Percentiles rank a stretch among this genome's conserved stretches.
Evolutionary conservation across 2,329 filamentous ascomycete genomes (phyloP).

Genomic region (Cladobotryum mycophilum): DNA sequence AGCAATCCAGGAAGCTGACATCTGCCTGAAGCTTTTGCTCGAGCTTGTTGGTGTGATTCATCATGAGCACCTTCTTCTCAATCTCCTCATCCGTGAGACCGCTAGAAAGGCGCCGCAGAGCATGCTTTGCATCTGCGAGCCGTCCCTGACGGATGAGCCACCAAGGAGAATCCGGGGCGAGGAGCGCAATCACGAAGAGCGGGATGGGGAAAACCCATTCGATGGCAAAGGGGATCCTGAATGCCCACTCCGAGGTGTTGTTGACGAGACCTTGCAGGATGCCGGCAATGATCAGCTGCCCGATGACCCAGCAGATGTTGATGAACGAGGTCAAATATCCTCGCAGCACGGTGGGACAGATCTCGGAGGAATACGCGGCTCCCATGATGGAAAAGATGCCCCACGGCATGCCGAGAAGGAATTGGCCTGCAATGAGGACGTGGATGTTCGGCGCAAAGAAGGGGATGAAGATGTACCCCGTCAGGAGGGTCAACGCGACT

Average conservation of each 20-base stretch:
- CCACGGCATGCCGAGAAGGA: constrained; percentile 37
- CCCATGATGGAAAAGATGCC: constrained; percentile 34
- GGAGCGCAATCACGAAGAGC: constrained; percentile 10
- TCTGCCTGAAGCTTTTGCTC: constrained; percentile 14
- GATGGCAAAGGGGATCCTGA: constrained; percentile 20
- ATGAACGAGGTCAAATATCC: constrained; percentile 33
- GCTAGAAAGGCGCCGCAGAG: constrained; percentile 6
- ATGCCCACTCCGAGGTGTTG: constrained; percentile 16
- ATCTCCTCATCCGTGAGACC: constrained; percentile 9
- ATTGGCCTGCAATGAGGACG: constrained; percentile 36
- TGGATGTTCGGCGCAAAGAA: constrained; percentile 26
- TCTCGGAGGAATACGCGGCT: constrained; percentile 37
- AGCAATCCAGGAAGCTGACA: constrained; percentile 31
- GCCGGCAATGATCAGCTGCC: constrained; percentile 10
- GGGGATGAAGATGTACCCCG: constrained; percentile 16
- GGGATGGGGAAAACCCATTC: constrained; percentile 20
- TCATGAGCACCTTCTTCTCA: constrained; percentile 7
- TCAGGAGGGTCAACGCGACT: constrained; percentile 34
- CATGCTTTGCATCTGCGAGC: constrained; percentile 21
- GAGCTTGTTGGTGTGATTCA: constrained; percentile 12
- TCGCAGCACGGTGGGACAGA: constrained; percentile 25
- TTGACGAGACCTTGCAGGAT: constrained; percentile 12
- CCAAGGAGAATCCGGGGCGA: constrained; percentile 34
- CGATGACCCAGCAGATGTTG: constrained; percentile 13
- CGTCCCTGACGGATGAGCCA: constrained; percentile 32